These are phyloP conservation scores for Echinochloa phyllopogon DNA, from an alignment of 176 grass and related monocot genomes.

Conservation along the genomic window DNA sequence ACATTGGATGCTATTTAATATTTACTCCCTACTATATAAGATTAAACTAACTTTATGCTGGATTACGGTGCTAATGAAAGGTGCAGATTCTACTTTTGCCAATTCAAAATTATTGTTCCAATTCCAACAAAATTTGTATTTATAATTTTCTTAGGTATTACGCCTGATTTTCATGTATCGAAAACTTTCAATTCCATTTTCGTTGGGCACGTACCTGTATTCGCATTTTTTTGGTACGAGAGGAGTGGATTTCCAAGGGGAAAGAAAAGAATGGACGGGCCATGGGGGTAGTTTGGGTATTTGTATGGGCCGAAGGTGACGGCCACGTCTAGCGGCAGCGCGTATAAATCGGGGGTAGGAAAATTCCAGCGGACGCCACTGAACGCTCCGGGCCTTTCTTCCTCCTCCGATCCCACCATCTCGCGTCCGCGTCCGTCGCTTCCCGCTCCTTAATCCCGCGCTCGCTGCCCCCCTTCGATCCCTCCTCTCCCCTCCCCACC, in stretches of 20 bases:
- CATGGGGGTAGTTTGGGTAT: slow-evolving; percentile 41
- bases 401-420: not conserved
- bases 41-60: not conserved
- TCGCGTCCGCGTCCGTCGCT: not conserved
- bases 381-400: slow-evolving; percentile 27
- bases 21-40: not conserved
- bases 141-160: not conserved
- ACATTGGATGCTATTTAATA: not conserved
- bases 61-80: not conserved
- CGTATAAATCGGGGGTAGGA: slow-evolving; percentile 50
- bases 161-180: not conserved
- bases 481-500: not conserved
- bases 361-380: slow-evolving; percentile 47
- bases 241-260: not conserved
- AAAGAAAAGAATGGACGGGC: not conserved
- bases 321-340: slow-evolving; percentile 20
- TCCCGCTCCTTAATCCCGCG: not conserved
- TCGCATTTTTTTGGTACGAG: not conserved
- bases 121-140: not conserved
- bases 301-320: slow-evolving; percentile 3
- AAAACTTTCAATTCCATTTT: not conserved
- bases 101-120: not conserved
- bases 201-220: not conserved
- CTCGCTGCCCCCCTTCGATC: too few species aligned
- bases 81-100: not conserved